Conservation (phyloP, 805 yeast genomes). For the Pichia rugopelliculosa region DNA sequence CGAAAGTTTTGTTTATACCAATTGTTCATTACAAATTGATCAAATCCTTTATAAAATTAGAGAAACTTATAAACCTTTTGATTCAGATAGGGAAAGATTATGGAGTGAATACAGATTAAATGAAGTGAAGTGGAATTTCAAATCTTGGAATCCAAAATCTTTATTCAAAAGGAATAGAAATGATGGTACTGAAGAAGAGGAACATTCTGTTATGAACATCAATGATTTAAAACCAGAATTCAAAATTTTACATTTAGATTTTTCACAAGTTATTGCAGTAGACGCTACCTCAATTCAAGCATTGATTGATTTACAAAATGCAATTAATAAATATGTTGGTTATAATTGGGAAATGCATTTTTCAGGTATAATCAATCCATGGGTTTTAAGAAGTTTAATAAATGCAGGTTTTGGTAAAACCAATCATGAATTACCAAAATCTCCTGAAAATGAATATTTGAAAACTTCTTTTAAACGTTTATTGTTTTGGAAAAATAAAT, state of each 20-base stretch:
- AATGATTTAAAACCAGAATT: constrained; percentile 42
- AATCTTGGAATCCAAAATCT: neutral
- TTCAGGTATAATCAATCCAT: constrained; percentile 74
- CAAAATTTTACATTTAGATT: constrained; percentile 71
- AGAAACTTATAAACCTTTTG: constrained; percentile 52
- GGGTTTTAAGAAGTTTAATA: constrained; percentile 74
- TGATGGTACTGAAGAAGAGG: neutral
- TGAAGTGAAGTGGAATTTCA: constrained; percentile 6
- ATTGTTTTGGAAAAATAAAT: neutral
- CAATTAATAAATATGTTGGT: constrained; percentile 67
- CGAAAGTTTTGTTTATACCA: constrained; percentile 78
- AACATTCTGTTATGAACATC: neutral
- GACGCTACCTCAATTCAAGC: constrained; percentile 80
- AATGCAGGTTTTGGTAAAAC: constrained; percentile 65
- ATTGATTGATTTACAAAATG: constrained; percentile 66
- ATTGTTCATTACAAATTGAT: constrained; percentile 69
- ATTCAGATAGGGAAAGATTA: constrained; percentile 45
- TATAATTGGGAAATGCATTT: constrained; percentile 86
- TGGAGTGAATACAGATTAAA: constrained; percentile 57
- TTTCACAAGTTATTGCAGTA: constrained; percentile 63
- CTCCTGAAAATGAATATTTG: neutral
- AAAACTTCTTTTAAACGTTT: neutral
- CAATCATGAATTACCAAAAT: constrained; percentile 6
- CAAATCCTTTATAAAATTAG: constrained; percentile 60
- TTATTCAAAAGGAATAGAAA: neutral